Evolutionary conservation across 2,329 filamentous ascomycete genomes (phyloP).

Genomic region (Calonectria montana): DNA sequence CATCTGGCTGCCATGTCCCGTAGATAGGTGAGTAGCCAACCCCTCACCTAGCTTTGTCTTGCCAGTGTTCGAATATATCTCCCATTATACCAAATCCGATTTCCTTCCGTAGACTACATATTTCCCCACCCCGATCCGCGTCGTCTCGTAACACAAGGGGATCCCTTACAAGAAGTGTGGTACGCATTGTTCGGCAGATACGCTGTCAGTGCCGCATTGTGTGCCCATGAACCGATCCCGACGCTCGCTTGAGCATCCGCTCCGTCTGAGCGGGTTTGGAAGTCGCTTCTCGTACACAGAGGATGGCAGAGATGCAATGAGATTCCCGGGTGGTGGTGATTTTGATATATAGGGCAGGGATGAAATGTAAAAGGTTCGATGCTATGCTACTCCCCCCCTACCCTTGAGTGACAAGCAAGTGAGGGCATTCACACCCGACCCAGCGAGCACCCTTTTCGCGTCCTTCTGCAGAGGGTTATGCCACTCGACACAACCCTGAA

Average conservation of each 20-base stretch:
- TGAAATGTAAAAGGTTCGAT: neutral
- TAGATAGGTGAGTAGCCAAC: neutral
- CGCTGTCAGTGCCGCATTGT: slow-evolving; percentile 25
- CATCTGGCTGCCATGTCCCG: neutral
- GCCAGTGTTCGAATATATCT: neutral
- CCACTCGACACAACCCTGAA: slow-evolving; percentile 11
- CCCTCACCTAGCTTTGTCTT: neutral
- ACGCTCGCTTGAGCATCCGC: slow-evolving; percentile 10
- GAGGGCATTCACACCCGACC: neutral
- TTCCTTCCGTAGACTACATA: neutral
- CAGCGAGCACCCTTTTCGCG: neutral
- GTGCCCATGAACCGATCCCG: slow-evolving; percentile 12
- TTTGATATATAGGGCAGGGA: neutral
- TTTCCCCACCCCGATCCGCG: neutral
- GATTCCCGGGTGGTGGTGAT: neutral
- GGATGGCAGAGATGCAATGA: neutral
- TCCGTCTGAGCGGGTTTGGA: neutral
- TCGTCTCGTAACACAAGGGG: neutral
- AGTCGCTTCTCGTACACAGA: neutral
- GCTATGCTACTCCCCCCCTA: neutral
- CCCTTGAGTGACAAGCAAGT: neutral
- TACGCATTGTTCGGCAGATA: slow-evolving; percentile 22
- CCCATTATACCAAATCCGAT: neutral
- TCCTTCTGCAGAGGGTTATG: slow-evolving; percentile 17
- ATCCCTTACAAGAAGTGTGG: neutral